Conservation (phyloP, 2,329 filamentous ascomycete species). For the Setomelanomma holmii region DNA sequence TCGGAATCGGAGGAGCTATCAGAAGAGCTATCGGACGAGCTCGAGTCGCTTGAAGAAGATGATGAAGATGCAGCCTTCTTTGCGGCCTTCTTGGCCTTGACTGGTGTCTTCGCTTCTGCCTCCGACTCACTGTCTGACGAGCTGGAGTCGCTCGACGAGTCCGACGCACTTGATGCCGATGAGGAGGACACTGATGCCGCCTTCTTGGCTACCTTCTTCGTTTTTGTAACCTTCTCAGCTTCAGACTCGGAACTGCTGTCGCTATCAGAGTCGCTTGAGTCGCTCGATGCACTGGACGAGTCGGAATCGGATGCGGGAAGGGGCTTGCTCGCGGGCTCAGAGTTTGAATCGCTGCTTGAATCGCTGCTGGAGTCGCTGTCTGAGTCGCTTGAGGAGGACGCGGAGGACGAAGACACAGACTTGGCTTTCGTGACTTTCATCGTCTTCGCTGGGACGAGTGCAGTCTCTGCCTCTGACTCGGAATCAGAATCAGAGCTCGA, state of each 20-base stretch:
- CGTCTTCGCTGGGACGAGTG: conserved; percentile 22
- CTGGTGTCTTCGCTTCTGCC: conserved; percentile 9
- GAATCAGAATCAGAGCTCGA: conserved; percentile 31
- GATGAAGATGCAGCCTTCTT: conserved; percentile 14
- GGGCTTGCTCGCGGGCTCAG: conserved; percentile 32
- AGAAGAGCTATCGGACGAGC: conserved; percentile 26
- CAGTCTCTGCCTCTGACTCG: conserved; percentile 6
- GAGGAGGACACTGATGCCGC: conserved; percentile 37
- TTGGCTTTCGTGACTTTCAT: conserved; percentile 20
- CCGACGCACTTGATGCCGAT: conserved; percentile 41
- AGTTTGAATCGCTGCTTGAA: conserved; percentile 32
- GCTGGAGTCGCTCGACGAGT: conserved; percentile 33
- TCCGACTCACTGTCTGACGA: conserved; percentile 37
- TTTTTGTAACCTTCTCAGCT: conserved; percentile 25
- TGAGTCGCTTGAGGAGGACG: conserved; percentile 25
- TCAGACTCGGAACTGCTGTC: conserved; percentile 39
- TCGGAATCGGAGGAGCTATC: conserved; percentile 27
- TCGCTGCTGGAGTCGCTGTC: conserved; percentile 29
- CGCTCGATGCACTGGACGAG: conserved; percentile 35
- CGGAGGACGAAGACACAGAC: conserved; percentile 27
- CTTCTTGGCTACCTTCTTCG: conserved; percentile 31
- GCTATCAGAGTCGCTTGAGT: conserved; percentile 33
- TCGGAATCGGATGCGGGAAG: conserved; percentile 35
- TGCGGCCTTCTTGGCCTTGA: conserved; percentile 19
- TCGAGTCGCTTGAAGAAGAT: conserved; percentile 31